A percentile compares a stretch with the other conserved stretches of the same genome.
phyloP scores from a whole-genome alignment of 495 filamentous ascomycete species.

The Penicillium samsonianum region DNA sequence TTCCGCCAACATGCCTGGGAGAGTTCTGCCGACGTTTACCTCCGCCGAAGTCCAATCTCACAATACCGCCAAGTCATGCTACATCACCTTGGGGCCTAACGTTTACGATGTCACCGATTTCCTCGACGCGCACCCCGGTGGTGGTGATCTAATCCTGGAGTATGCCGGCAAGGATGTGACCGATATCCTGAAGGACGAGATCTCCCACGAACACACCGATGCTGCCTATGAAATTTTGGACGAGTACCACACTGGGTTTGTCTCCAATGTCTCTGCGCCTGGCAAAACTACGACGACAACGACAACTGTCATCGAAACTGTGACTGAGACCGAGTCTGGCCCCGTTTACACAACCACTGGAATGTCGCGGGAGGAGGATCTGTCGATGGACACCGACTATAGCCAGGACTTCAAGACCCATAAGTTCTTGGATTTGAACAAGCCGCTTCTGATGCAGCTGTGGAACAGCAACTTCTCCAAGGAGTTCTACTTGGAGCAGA shows the following conservation, averaged over 20 bases:
- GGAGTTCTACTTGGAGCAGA: slow-evolving; percentile 92
- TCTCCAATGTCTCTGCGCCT: slow-evolving; percentile 44
- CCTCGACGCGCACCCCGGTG: slow-evolving; percentile 85
- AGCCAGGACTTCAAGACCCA: slow-evolving; percentile 74
- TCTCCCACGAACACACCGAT: slow-evolving; percentile 83
- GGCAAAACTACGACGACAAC: slow-evolving; percentile 18
- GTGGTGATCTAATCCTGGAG: slow-evolving; percentile 82
- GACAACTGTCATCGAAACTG: slow-evolving; percentile 24
- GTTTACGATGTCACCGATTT: slow-evolving; percentile 96
- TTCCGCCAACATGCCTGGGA: slow-evolving; percentile 46
- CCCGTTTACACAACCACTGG: slow-evolving; percentile 73
- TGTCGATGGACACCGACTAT: slow-evolving; percentile 81
- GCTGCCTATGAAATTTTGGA: slow-evolving; percentile 92
- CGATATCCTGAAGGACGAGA: slow-evolving; percentile 78
- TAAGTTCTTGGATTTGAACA: slow-evolving; percentile 90
- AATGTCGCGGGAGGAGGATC: slow-evolving; percentile 81
- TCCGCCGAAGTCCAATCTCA: slow-evolving; percentile 76
- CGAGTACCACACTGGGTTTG: slow-evolving; percentile 78
- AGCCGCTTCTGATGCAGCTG: slow-evolving; percentile 84
- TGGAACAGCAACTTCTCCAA: slow-evolving; percentile 88
- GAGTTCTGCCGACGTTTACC: slow-evolving; percentile 76
- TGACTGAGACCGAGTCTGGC: slow-evolving; percentile 39
- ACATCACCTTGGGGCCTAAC: slow-evolving; percentile 83
- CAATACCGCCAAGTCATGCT: slow-evolving; percentile 82
- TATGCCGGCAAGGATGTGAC: slow-evolving; percentile 87